These are phyloP conservation scores for Dactylellina leptospora DNA, from an alignment of 2,329 filamentous ascomycete genomes.

Conservation along the genomic window DNA sequence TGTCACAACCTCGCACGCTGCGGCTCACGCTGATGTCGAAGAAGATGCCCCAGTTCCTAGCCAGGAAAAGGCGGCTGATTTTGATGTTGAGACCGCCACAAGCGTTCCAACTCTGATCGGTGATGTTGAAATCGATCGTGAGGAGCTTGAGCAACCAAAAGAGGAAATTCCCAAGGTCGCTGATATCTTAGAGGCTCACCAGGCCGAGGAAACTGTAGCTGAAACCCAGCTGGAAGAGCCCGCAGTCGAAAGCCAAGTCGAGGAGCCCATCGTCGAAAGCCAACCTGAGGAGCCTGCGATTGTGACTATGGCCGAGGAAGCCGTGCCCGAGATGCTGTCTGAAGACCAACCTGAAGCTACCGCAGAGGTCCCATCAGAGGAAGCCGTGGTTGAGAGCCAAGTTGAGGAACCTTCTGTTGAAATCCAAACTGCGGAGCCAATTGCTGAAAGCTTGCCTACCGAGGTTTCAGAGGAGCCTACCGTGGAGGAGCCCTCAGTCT, in stretches of 20 bases:
- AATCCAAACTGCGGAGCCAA: neutral
- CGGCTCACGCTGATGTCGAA: conserved; percentile 1
- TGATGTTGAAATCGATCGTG: conserved; percentile 29
- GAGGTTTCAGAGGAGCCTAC: neutral
- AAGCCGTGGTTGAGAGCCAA: conserved; percentile 1
- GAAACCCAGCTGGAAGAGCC: conserved; percentile 1
- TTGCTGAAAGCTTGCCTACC: neutral
- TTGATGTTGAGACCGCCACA: conserved; percentile 35
- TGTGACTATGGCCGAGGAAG: neutral
- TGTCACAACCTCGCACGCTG: conserved; percentile 11
- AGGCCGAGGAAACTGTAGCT: conserved; percentile 7
- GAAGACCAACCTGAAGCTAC: neutral
- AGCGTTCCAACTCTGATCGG: conserved; percentile 47
- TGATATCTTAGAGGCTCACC: conserved; percentile 24
- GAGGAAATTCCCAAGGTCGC: conserved; percentile 48
- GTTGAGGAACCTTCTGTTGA: conserved; percentile 17
- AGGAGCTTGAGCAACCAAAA: conserved; percentile 28
- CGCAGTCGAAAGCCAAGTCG: neutral
- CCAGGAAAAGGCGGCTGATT: conserved; percentile 27
- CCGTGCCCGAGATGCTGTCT: neutral
- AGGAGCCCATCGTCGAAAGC: conserved; percentile 11
- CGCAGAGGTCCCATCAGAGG: neutral
- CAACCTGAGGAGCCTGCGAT: conserved; percentile 7
- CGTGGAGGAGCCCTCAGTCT: neutral
- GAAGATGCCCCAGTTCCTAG: neutral